Evolutionary conservation across 2,329 filamentous ascomycete species (phyloP), one percentile per base, ranked within the genome.

Genomic region (Stylonectria norvegica): DNA sequence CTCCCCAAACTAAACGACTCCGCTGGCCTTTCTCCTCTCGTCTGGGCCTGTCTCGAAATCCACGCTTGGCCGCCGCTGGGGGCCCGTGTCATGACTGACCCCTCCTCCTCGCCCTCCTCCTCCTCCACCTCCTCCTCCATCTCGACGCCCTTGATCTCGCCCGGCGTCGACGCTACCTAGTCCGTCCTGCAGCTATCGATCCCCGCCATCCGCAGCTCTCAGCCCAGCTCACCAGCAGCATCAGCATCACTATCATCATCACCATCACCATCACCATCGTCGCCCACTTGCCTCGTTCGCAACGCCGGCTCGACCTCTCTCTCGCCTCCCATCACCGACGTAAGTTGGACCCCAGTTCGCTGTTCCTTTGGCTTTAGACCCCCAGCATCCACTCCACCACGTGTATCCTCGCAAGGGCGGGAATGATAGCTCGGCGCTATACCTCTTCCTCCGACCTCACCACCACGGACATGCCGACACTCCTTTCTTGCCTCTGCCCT

Each of bases 61-160:
- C 34, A 35, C 33, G 16, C 35, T 36, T 42, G 44, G 46, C 46
- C 38, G 37, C 8, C 27, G 9, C 33, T 36, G 22, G 25, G 20
- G 47, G 44, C 42, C 48, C 45, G 40, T 50, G 45, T 46, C 40
- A 48, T 44, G 42, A 45, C 47, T 44, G 42, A 45, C 47, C 41
- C 42, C 40, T 52, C 46, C 42, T 43, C 43, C 27, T 40, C 17
- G 20, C 16, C 34, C 37, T 14, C 30, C 38, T 31, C 30, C 48
- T 47, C 14, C 12, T 42, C 44, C 42, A 35, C 47, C 23, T 35
- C 7, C 16, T 16, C 16, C 7, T 7, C 10, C 28, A 30, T 15
- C 28, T 15, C 28, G 16, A 9, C 28, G 10, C 10, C 28, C 28
- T 30, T 15, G 28, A 22, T 48, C 37, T 39, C 40, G 33, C 40